Evolutionary conservation across 2,329 filamentous ascomycete species (phyloP).

Genomic region (Dendrostoma leiphaemia): DNA sequence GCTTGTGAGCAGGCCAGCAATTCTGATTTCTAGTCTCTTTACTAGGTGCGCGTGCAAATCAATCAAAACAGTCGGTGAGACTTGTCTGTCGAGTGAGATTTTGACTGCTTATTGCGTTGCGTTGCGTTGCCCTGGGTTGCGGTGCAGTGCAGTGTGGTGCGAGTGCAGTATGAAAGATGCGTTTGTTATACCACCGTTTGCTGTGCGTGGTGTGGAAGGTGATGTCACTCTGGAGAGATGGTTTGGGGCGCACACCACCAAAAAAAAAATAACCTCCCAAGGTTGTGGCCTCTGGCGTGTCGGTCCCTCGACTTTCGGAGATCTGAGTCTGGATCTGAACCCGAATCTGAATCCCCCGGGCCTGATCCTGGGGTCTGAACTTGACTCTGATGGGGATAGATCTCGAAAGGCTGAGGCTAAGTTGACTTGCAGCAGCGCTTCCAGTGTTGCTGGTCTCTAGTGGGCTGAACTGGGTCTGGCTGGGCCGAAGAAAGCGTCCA

Average conservation of each 20-base stretch:
- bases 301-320: neutral
- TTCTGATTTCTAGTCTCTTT: neutral
- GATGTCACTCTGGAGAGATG: too few species aligned
- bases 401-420: conserved; percentile 14
- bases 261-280: too few species aligned
- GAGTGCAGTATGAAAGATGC: too few species aligned
- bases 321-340: conserved; percentile 7
- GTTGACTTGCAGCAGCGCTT: conserved; percentile 18
- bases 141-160: too few species aligned
- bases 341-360: conserved; percentile 5
- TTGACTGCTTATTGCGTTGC: neutral
- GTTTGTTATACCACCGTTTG: too few species aligned
- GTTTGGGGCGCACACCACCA: too few species aligned
- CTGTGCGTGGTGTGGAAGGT: too few species aligned
- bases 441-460: neutral
- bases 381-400: conserved; percentile 15
- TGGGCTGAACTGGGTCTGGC: neutral
- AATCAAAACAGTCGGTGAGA: too few species aligned
- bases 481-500: conserved; percentile 2
- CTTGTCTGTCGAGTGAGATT: too few species aligned
- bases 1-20: neutral
- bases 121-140: too few species aligned
- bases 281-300: neutral
- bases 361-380: conserved; percentile 3
- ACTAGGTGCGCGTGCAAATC: neutral